Base-by-base conservation (phyloP, 2,329 filamentous ascomycete genomes). In the Chrysoporthe puriensis region DNA sequence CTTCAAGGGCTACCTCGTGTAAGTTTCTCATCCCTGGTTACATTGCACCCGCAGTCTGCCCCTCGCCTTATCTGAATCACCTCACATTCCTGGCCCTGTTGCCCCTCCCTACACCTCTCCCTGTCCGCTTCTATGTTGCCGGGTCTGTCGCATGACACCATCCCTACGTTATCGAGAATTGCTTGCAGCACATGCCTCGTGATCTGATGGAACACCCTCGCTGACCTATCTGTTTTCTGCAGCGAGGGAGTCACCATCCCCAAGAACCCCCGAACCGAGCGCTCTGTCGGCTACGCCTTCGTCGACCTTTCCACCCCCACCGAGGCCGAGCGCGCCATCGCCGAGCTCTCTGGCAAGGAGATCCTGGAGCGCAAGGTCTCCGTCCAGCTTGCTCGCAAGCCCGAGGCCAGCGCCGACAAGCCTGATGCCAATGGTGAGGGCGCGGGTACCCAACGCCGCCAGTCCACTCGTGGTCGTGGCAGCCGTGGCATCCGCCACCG, bases 1-100 rank as follows among this genome's bases (percentile, higher is more conserved):
- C 89, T 99, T 99, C 91, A 95, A 96, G 88, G 92, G 91, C 84
- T 98, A 97, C 88, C 91, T 96, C 87, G 93, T 99, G 96, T 99
- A 89, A 88, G 95, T 92, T 40, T 26, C 46, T 21, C n/a, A 11
- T 60, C 54, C 50, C 44, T 63, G 46, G 26, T 60, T 34, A 34
- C 48, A 32, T 8, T 13, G 34, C 43, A 64, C 42, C 26, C 36
- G 42, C 18, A 40, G 6, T 32, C 36, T 18, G 36, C 57, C n/a
- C 36, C 40, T 18, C 40, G 9, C n/a, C 36, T 9, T 9, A 5
- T 4, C 59, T 61, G 9, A 1, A 43, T 44, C 13, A 8, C 18
- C n/a, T 44, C 50, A 18, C 56, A 6, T 18, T 7, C 26, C 32
- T n/a, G 21, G 34, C 63, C 34, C 42, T 40, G 34, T 58, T 21